Percentiles rank a stretch among this genome's conserved stretches.
These are phyloP conservation scores for Phytophthora tubulina DNA, from an alignment of 352 stramenopile species.

Conservation along the genomic window DNA sequence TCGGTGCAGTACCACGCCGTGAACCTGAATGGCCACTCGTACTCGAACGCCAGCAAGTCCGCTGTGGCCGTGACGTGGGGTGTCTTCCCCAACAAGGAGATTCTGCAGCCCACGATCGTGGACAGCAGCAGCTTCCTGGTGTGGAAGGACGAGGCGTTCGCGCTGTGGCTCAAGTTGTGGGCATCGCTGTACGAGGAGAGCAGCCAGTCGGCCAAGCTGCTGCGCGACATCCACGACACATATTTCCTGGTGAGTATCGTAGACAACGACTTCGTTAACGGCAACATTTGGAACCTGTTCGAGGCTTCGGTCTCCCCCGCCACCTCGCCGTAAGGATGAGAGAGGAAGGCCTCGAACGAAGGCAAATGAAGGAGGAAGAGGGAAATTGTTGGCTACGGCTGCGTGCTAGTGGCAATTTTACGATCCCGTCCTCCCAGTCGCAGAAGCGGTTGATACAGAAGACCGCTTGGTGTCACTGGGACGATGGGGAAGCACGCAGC, in stretches of 20 bases:
- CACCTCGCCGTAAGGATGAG: constrained; percentile 34
- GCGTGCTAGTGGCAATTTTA: constrained; percentile 35
- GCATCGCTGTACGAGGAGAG: constrained; percentile 96
- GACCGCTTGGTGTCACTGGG: constrained; percentile 41
- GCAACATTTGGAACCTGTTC: constrained; percentile 89
- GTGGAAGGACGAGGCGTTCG: constrained; percentile 98
- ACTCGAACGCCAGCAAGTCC: constrained; percentile 90
- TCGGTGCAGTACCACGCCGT: constrained; percentile 93
- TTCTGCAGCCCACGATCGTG: constrained; percentile 98
- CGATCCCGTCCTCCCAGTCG: constrained; percentile 52
- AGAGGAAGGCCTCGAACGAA: neutral
- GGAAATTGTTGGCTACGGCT: constrained; percentile 14
- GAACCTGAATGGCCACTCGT: constrained; percentile 90
- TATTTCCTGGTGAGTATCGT: constrained; percentile 99
- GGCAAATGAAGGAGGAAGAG: constrained; percentile 22
- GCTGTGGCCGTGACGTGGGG: constrained; percentile 98
- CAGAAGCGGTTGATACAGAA: constrained; percentile 43
- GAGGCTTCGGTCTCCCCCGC: constrained; percentile 35
- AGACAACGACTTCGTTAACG: constrained; percentile 97
- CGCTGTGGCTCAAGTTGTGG: constrained; percentile 97
- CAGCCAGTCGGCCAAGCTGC: constrained; percentile 88
- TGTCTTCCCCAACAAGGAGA: constrained; percentile 97
- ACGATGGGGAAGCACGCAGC: constrained; percentile 49
- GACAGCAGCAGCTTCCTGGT: constrained; percentile 97
- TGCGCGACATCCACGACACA: constrained; percentile 96